phyloP scores from a whole-genome alignment of 768 basidiomycete genomes.

The Auricularia sp. region DNA sequence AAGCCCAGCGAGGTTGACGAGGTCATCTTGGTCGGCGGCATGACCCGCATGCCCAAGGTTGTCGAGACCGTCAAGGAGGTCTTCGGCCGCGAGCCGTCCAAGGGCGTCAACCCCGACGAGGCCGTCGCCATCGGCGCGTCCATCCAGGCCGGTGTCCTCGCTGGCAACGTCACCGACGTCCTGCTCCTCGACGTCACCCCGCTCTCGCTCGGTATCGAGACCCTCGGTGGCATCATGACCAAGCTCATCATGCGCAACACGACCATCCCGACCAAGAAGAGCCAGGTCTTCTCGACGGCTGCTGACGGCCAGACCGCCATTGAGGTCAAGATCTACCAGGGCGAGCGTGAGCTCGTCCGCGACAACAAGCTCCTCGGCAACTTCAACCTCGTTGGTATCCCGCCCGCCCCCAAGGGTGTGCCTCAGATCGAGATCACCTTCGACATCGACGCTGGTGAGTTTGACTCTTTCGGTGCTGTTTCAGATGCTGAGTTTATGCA shows the following conservation, averaged over 20 bases:
- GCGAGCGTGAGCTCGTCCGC: constrained; percentile 95
- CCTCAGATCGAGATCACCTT: constrained; percentile 86
- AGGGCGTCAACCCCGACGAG: constrained; percentile 99
- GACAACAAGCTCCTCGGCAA: constrained; percentile 99
- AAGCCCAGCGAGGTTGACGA: constrained; percentile 91
- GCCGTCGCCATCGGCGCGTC: constrained; percentile 97
- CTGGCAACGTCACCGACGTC: constrained; percentile 93
- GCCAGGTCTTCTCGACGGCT: constrained; percentile 96
- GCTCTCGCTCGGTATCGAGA: constrained; percentile 90
- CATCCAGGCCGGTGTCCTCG: constrained; percentile 95
- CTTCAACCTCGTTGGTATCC: constrained; percentile 98
- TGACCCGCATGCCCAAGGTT: constrained; percentile 96
- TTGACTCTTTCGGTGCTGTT: background rate
- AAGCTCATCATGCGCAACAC: constrained; percentile 98
- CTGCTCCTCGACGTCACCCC: constrained; percentile 93
- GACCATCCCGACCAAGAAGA: constrained; percentile 99
- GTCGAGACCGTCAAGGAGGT: constrained; percentile 85
- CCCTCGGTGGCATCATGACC: constrained; percentile 99
- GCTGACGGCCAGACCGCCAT: constrained; percentile 99
- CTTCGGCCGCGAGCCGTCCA: constrained; percentile 94
- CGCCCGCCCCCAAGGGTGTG: constrained; percentile 73
- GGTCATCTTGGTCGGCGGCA: constrained; percentile 96
- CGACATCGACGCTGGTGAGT: constrained; percentile 88
- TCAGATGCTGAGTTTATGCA: constrained; percentile 17
- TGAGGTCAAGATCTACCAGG: constrained; percentile 99